Conservation (phyloP, 2,329 filamentous ascomycete genomes). For the Talaromyces albobiverticillius region DNA sequence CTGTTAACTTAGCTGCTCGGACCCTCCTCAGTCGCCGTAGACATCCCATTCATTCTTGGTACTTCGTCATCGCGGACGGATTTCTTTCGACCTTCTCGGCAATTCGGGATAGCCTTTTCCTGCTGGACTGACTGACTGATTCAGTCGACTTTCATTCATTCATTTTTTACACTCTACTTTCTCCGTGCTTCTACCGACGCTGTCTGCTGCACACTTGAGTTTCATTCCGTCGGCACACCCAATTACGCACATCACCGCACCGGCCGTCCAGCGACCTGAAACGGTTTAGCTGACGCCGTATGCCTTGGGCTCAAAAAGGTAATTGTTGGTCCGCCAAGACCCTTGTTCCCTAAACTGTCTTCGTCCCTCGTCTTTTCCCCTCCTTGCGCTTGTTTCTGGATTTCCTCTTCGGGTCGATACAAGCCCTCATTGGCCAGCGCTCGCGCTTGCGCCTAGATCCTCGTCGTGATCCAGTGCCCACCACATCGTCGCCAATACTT, state of each 20-base stretch:
- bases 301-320: constrained; percentile 4
- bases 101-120: too few species aligned
- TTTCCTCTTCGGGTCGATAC: neutral
- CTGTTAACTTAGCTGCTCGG: neutral
- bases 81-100: too few species aligned
- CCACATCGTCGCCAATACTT: neutral
- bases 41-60: neutral
- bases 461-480: neutral
- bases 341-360: neutral
- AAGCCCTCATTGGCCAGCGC: constrained; percentile 1
- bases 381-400: constrained; percentile 1
- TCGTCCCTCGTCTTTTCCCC: neutral
- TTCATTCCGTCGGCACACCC: neutral
- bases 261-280: constrained; percentile 5
- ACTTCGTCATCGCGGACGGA: neutral
- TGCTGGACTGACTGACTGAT: too few species aligned
- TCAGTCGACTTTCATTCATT: neutral
- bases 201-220: neutral
- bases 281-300: constrained; percentile 8
- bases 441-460: constrained; percentile 13
- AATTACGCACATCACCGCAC: neutral
- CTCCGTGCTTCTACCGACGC: neutral
- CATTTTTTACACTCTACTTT: neutral
- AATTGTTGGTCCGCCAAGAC: neutral
- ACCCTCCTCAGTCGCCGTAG: neutral